A percentile compares a stretch with the other conserved stretches of the same genome.
Evolutionary conservation across 1,284 basidiomycete genomes (phyloP).

Genomic region (Boletus mariae): DNA sequence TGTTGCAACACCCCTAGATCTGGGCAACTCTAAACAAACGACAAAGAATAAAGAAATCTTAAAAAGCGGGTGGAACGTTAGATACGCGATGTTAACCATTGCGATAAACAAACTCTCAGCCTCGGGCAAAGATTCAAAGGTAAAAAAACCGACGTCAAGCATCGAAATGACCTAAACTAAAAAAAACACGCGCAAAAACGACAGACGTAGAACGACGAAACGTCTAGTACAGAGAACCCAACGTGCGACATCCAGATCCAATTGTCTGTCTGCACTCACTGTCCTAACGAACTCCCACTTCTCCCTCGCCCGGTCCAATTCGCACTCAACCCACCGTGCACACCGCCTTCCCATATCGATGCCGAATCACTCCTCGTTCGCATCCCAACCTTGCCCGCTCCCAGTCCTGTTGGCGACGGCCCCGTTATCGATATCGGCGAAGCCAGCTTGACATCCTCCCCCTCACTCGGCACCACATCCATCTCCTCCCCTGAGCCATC

Average conservation of each 20-base stretch:
- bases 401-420: neutral
- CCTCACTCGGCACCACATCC: constrained; percentile 27
- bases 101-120: too few species aligned
- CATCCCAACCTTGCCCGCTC: constrained; percentile 13
- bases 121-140: too few species aligned
- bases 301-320: constrained; percentile 39
- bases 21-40: too few species aligned
- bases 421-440: constrained; percentile 16
- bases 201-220: constrained; percentile 27
- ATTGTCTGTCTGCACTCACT: constrained; percentile 12
- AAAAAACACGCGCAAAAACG: constrained; percentile 5
- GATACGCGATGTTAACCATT: too few species aligned
- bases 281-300: constrained; percentile 35
- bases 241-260: neutral
- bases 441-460: constrained; percentile 23
- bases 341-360: constrained; percentile 38
- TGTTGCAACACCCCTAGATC: too few species aligned
- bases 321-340: constrained; percentile 22
- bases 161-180: neutral
- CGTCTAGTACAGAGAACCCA: neutral
- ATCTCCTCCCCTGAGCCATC: constrained; percentile 21
- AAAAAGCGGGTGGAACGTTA: too few species aligned
- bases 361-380: constrained; percentile 50
- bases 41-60: too few species aligned
- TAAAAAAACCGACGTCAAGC: neutral